Conservation (phyloP, 345 rosid species). For the Dimocarpus longan region DNA sequence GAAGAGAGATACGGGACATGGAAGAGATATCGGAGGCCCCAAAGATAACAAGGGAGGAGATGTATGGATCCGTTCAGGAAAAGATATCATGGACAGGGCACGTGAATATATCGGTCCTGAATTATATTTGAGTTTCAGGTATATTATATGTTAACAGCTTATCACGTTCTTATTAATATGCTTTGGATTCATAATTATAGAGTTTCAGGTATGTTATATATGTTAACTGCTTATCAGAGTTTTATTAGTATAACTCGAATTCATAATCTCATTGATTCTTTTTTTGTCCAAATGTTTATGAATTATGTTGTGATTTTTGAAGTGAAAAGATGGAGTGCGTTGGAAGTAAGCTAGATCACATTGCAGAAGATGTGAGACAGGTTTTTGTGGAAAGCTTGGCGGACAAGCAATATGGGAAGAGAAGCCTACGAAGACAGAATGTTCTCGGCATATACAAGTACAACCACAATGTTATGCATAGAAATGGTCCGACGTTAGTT, state of each 20-base stretch:
- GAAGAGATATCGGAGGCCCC: conserved; percentile 30
- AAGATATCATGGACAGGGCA: conserved; percentile 51
- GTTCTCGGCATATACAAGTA: conserved; percentile 51
- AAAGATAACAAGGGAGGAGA: conserved; percentile 41
- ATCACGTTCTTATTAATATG: too few relatives aligned
- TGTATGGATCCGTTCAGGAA: conserved; percentile 57
- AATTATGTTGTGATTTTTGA: conserved; percentile 7
- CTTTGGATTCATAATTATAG: too few relatives aligned
- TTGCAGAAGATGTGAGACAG: conserved; percentile 50
- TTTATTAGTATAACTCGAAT: neutral
- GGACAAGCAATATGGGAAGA: conserved; percentile 34
- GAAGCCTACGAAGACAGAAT: conserved; percentile 42
- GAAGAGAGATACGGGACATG: conserved; percentile 47
- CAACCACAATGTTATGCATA: conserved; percentile 32
- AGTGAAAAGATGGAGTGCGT: conserved; percentile 67
- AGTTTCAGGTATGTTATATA: too few relatives aligned
- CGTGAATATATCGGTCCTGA: conserved; percentile 49
- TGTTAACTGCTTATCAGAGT: too few relatives aligned
- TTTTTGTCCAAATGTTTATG: too few relatives aligned
- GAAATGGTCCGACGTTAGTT: conserved; percentile 27
- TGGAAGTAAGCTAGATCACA: conserved; percentile 49
- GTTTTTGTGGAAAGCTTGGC: conserved; percentile 43
- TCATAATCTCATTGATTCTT: too few relatives aligned
- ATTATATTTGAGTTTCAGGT: conserved; percentile 54
- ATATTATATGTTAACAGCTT: neutral